Conservation (phyloP, 208 protist genomes). For the Trypanosoma avium region DNA sequence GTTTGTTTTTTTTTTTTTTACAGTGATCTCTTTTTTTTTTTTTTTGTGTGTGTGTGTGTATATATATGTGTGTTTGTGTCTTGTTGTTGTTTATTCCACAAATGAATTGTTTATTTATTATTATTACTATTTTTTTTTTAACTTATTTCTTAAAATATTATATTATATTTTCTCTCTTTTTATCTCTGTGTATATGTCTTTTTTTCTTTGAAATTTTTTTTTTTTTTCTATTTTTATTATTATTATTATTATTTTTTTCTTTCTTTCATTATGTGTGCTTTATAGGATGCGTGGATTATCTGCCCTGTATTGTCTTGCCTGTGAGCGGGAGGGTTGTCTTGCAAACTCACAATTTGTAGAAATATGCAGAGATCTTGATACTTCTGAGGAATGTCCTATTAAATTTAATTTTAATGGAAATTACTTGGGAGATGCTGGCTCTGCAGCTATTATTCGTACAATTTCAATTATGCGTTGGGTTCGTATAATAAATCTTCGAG, state of each 20-base stretch:
- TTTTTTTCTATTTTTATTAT: neutral
- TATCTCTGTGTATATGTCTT: neutral
- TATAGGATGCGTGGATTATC: conserved; percentile 64
- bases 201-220: neutral
- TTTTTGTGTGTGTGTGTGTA: neutral
- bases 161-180: neutral
- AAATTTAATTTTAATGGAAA: conserved; percentile 48
- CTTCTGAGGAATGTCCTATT: conserved; percentile 35
- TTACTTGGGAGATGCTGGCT: conserved; percentile 69
- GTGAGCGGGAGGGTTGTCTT: conserved; percentile 63
- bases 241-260: conserved; percentile 8
- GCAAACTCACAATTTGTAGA: conserved; percentile 55
- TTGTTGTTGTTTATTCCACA: too few species aligned
- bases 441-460: conserved; percentile 60
- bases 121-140: too few species aligned
- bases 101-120: too few species aligned
- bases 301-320: conserved; percentile 58
- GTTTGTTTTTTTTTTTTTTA: neutral
- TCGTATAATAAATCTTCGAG: conserved; percentile 39
- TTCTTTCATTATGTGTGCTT: too few species aligned
- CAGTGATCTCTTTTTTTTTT: neutral
- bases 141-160: neutral
- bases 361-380: conserved; percentile 51
- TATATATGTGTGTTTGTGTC: neutral
- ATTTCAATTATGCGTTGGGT: conserved; percentile 72